These are phyloP conservation scores for Tylopilus balloui DNA, from an alignment of 768 basidiomycete species.

Conservation along the genomic window DNA sequence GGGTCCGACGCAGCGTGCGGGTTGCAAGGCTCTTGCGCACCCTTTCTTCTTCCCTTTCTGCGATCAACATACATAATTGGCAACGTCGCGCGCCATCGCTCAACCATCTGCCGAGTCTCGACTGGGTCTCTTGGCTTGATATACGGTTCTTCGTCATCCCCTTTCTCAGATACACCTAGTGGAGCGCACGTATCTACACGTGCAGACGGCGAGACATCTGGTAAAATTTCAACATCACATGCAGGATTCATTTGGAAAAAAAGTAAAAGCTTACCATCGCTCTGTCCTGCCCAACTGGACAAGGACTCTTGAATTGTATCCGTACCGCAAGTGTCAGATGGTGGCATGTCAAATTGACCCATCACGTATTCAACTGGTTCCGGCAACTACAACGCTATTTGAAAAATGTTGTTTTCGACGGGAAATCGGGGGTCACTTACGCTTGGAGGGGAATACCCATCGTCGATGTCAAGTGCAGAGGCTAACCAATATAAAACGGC, in stretches of 20 bases:
- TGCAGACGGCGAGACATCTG: constrained; percentile 26
- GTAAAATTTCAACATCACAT: background rate
- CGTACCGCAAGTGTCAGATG: constrained; percentile 15
- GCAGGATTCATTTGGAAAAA: background rate
- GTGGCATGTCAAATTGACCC: constrained; percentile 25
- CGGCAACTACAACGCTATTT: constrained; percentile 21
- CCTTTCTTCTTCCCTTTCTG: constrained; percentile 12
- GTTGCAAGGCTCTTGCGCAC: constrained; percentile 4
- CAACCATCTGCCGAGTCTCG: constrained; percentile 29
- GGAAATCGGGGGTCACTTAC: constrained; percentile 12
- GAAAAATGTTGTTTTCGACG: background rate
- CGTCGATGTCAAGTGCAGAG: constrained; percentile 40
- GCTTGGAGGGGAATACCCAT: constrained; percentile 26
- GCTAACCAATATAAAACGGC: constrained; percentile 53
- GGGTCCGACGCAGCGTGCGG: constrained; percentile 4
- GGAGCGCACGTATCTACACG: constrained; percentile 9
- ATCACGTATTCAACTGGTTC: constrained; percentile 31
- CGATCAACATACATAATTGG: constrained; percentile 11
- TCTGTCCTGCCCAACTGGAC: constrained; percentile 31
- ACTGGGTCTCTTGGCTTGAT: constrained; percentile 20
- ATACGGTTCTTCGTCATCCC: constrained; percentile 16
- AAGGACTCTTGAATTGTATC: constrained; percentile 24
- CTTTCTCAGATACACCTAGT: constrained; percentile 22
- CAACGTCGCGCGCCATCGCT: constrained; percentile 29
- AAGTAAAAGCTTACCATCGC: constrained; percentile 21